Evolutionary conservation across 1,284 basidiomycete species (phyloP).

Genomic region (Prillingera fragicola): DNA sequence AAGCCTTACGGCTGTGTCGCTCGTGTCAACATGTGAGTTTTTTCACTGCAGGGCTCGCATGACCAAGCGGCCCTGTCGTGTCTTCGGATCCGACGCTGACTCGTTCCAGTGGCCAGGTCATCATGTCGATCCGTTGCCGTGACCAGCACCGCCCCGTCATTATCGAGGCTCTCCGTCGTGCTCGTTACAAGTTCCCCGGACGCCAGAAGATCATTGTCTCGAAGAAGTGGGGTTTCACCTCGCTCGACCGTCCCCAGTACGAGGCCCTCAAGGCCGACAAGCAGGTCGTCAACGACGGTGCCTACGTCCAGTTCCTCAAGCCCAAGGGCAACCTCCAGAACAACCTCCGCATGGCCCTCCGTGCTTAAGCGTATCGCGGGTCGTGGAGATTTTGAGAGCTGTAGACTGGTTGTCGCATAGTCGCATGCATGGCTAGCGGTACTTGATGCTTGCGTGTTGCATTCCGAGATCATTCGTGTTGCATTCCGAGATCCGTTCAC

Average conservation of each 20-base stretch:
- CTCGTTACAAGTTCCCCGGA: conserved; percentile 99
- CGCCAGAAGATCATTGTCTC: conserved; percentile 98
- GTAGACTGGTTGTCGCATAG: conserved; percentile 16
- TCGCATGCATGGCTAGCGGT: conserved; percentile 19
- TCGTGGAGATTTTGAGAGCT: neutral
- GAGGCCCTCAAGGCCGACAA: conserved; percentile 80
- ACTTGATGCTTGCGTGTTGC: neutral
- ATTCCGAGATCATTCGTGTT: no score
- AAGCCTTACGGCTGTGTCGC: conserved; percentile 78
- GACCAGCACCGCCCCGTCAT: conserved; percentile 82
- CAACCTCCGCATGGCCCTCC: conserved; percentile 78
- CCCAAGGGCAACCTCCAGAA: conserved; percentile 75
- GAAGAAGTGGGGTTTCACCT: conserved; percentile 98
- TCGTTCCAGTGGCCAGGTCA: conserved; percentile 80
- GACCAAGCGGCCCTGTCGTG: no score
- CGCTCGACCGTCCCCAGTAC: conserved; percentile 87
- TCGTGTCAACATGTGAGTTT: conserved; percentile 46
- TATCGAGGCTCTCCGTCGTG: conserved; percentile 92
- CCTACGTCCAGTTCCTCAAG: conserved; percentile 71
- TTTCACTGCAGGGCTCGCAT: no score
- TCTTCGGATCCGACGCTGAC: conserved; percentile 1
- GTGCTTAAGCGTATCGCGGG: conserved; percentile 51
- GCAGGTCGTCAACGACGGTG: conserved; percentile 64
- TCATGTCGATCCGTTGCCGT: conserved; percentile 91
- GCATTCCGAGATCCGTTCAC: no score